Percentiles rank a stretch among this genome's conserved stretches.
phyloP scores from a whole-genome alignment of 306 rosid species.

The Citrullus mucosospermus region DNA sequence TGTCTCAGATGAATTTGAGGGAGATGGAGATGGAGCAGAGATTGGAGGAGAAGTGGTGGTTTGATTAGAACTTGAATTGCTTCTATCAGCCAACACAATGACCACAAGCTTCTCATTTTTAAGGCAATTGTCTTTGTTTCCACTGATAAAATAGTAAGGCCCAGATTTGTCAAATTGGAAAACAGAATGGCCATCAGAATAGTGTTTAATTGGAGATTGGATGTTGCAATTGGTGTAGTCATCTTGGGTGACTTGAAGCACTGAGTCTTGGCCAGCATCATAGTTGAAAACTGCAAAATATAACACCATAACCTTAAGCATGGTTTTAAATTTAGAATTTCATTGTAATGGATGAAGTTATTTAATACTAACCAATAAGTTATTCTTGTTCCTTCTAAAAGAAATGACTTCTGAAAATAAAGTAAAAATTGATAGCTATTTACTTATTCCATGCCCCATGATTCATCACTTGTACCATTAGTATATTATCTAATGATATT shows the following conservation, averaged over 20 bases:
- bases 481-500: too few species aligned
- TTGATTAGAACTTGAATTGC: conserved; percentile 11
- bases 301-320: too few species aligned
- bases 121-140: conserved; percentile 54
- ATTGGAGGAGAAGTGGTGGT: conserved; percentile 11
- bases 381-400: too few species aligned
- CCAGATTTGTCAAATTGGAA: conserved; percentile 45
- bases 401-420: too few species aligned
- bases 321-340: too few species aligned
- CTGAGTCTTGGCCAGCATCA: conserved; percentile 61
- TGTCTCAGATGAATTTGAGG: background rate
- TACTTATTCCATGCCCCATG: too few species aligned
- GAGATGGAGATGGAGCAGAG: conserved; percentile 18
- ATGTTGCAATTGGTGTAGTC: conserved; percentile 63
- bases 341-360: too few species aligned
- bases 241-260: conserved; percentile 43
- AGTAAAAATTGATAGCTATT: too few species aligned
- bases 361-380: too few species aligned
- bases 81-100: conserved; percentile 58
- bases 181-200: conserved; percentile 65
- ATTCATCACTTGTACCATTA: too few species aligned
- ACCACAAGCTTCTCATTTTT: conserved; percentile 70
- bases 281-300: conserved; percentile 59
- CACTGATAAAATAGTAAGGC: conserved; percentile 60
- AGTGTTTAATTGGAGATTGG: conserved; percentile 22